Base-by-base conservation (phyloP, 2,329 filamentous ascomycete species). In the Periconia sp. region DNA sequence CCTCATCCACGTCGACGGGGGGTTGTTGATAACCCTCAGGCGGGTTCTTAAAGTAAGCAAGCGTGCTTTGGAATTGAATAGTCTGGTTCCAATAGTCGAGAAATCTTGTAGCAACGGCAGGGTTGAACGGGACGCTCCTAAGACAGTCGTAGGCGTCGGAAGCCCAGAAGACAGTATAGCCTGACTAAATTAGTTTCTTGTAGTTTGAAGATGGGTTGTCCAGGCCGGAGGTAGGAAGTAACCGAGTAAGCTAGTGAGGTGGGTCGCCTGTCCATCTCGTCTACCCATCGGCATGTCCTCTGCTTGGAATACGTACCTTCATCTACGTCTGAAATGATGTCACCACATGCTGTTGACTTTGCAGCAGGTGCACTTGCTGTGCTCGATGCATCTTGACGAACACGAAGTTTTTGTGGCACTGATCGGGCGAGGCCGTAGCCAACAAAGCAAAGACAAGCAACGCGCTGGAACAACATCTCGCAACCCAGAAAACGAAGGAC, bases 81-180 rank as follows among this genome's bases (percentile, higher is more conserved):
- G 73, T 76, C 12, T 72, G 64, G 44, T 74, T 74, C 39, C 69
- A 72, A 44, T 78, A 78, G 5, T 68, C 46, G 4, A 78, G 43
- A 41, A 78, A 75, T 1, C 71, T 59, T 5, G 65, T 54, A 2
- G 75, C 75, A 2, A 74, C 70, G 5, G 70, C 73, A 3, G 64
- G 18, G 36, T 75, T 70, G 50, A 80, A 76, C 0, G 77, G 75
- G 5, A 78, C 71, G 17, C 59, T 72, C 2, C 50, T 66, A 8
- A 78, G 59, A 44, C 77, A 80, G 4, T 66, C 59, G 44, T 69
- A 73, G 1, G 66, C 73, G 37, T 55, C 40, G 7, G 25, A 45
- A 11, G 40, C 57, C 36, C 30, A 45, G 24, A 40, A 45, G 13
- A 28, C 11, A 8, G 24, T 36, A 8, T 28, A 28, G 13, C 42